Percentiles rank a stretch among this genome's conserved stretches.
These are phyloP conservation scores for Borovskyia barvae DNA, from an alignment of 208 protist genomes.

Conservation along the genomic window DNA sequence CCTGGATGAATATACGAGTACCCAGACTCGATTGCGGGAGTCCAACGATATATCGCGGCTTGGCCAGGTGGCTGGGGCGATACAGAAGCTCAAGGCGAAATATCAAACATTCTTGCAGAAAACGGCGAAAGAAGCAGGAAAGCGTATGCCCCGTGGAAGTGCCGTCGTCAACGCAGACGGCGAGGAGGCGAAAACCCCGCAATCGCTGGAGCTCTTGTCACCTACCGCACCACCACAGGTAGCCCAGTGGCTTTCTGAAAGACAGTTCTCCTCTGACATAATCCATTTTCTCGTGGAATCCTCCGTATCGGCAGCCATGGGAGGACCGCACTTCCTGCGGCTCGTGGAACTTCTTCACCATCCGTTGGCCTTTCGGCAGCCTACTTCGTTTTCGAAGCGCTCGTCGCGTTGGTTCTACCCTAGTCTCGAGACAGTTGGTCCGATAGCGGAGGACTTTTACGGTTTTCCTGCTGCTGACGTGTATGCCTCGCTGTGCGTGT, in stretches of 20 bases:
- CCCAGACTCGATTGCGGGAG: conserved; percentile 42
- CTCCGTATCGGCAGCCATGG: neutral
- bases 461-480: conserved; percentile 31
- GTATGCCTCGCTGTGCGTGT: conserved; percentile 49
- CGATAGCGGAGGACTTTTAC: conserved; percentile 47
- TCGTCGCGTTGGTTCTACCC: conserved; percentile 76
- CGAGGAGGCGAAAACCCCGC: neutral
- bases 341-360: conserved; percentile 51
- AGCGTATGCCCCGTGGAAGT: neutral
- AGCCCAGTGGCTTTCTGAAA: conserved; percentile 7
- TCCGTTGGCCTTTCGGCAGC: conserved; percentile 38
- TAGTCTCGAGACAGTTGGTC: conserved; percentile 39
- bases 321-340: conserved; percentile 5
- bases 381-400: conserved; percentile 37
- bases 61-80: conserved; percentile 38
- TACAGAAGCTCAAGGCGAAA: conserved; percentile 34
- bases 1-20: conserved; percentile 57
- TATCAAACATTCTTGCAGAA: conserved; percentile 58
- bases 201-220: neutral
- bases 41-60: conserved; percentile 32
- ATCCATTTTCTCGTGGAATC: conserved; percentile 28
- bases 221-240: neutral
- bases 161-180: neutral
- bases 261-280: conserved; percentile 16
- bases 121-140: conserved; percentile 43